phyloP scores from a whole-genome alignment of 176 grass and related monocot genomes.

The Thalia dealbata region DNA sequence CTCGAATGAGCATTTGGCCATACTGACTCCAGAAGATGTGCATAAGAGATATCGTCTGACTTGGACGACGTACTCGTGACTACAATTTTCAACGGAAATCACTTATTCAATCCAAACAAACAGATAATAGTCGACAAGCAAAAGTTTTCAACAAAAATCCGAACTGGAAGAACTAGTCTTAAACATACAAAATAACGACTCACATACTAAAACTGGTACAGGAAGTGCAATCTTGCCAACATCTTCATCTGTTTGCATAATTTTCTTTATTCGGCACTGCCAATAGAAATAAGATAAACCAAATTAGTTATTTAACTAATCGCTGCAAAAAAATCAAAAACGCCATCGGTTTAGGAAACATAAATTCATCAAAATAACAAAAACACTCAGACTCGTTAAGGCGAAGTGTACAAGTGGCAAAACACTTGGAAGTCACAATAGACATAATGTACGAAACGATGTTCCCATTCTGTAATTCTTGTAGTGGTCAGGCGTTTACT shows the following conservation, averaged over 20 bases:
- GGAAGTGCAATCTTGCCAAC: slow-evolving; percentile 15
- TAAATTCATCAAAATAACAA: too few relatives aligned
- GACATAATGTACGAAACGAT: neutral
- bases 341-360: too few relatives aligned
- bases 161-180: neutral
- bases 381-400: neutral
- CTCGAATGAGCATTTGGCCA: neutral
- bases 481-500: too few relatives aligned
- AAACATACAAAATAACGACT: neutral
- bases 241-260: slow-evolving; percentile 20
- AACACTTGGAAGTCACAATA: neutral
- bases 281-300: neutral
- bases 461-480: too few relatives aligned
- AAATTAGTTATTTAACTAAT: neutral
- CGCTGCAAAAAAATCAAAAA: too few relatives aligned
- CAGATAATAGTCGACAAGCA: too few relatives aligned
- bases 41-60: too few relatives aligned
- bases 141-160: neutral
- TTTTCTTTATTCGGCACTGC: slow-evolving; percentile 12
- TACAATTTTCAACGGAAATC: too few relatives aligned
- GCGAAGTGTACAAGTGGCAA: neutral
- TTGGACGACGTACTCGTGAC: neutral
- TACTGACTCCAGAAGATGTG: too few relatives aligned
- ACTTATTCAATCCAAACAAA: too few relatives aligned
- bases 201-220: slow-evolving; percentile 15